phyloP scores from a whole-genome alignment of 495 filamentous ascomycete species.

The Trichoderma asperelloides region DNA sequence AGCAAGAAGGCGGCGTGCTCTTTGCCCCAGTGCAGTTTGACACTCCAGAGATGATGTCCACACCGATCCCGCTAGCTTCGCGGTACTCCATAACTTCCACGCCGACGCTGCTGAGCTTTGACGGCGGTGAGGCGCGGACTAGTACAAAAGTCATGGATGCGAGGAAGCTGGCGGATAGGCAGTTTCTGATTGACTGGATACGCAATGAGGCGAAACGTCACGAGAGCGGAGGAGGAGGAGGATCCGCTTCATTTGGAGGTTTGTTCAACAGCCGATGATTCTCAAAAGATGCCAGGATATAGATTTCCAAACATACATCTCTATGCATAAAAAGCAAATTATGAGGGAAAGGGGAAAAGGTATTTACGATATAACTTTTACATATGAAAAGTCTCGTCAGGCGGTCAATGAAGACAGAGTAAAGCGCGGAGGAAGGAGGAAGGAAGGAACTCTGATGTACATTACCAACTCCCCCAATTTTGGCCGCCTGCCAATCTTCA shows the following conservation, averaged over 20 bases:
- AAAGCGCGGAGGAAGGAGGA: no score
- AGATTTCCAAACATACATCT: not conserved
- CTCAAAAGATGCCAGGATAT: not conserved
- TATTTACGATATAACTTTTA: no score
- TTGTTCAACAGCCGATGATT: conserved; percentile 36
- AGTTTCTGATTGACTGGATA: conserved; percentile 54
- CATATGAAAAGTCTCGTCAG: no score
- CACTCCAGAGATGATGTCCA: conserved; percentile 44
- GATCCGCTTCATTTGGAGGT: conserved; percentile 27
- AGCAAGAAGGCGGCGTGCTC: conserved; percentile 49
- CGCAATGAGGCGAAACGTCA: conserved; percentile 45
- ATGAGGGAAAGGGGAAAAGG: no score
- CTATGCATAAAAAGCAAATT: not conserved
- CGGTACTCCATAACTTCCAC: conserved; percentile 55
- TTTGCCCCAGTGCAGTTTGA: conserved; percentile 58
- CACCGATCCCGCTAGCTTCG: conserved; percentile 34
- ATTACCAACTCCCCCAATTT: no score
- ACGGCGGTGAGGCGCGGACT: conserved; percentile 47
- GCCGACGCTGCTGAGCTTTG: conserved; percentile 61
- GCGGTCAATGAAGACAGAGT: no score
- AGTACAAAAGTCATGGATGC: conserved; percentile 45
- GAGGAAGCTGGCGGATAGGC: conserved; percentile 43
- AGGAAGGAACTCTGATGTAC: no score
- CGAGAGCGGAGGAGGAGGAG: conserved; percentile 5
- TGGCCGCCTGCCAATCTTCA: no score